A percentile compares a stretch with the other conserved stretches of the same genome.
Conservation (phyloP, 2,329 filamentous ascomycete genomes). For the Tolypocladium tundrense region DNA sequence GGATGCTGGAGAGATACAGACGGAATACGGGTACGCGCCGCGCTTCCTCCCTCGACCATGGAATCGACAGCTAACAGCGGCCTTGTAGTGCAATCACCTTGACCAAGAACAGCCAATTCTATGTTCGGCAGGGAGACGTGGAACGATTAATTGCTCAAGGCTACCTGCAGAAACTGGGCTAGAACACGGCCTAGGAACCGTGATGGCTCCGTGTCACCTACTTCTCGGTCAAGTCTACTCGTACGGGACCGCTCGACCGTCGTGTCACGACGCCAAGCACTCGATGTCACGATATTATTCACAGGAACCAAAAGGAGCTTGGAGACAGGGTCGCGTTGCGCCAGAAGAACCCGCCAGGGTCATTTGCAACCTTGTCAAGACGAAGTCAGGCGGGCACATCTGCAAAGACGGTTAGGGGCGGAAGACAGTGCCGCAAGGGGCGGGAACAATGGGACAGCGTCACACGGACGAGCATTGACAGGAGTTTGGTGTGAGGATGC, state of each 20-base stretch:
- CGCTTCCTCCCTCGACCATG: background rate
- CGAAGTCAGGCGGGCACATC: background rate
- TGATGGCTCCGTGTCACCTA: background rate
- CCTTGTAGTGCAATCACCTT: conserved; percentile 72
- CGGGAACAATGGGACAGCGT: background rate
- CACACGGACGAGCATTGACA: background rate
- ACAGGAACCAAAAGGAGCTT: background rate
- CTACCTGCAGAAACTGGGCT: conserved; percentile 77
- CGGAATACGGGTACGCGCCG: conserved; percentile 79
- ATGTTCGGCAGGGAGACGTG: conserved; percentile 90
- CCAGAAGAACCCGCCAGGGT: background rate
- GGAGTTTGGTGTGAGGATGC: background rate
- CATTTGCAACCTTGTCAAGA: background rate
- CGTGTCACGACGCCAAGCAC: background rate
- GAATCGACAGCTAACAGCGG: conserved; percentile 7
- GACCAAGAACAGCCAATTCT: conserved; percentile 97
- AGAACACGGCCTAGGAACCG: background rate
- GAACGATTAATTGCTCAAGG: conserved; percentile 90
- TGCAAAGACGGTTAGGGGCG: background rate
- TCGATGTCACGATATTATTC: background rate
- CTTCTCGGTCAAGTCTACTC: background rate
- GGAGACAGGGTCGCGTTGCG: background rate
- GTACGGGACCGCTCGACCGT: background rate
- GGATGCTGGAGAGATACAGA: conserved; percentile 97
- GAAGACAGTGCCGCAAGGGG: background rate